A percentile compares a stretch with the other conserved stretches of the same genome.
Evolutionary conservation across 345 rosid genomes (phyloP).

Genomic region (Arabidopsis arenosa): DNA sequence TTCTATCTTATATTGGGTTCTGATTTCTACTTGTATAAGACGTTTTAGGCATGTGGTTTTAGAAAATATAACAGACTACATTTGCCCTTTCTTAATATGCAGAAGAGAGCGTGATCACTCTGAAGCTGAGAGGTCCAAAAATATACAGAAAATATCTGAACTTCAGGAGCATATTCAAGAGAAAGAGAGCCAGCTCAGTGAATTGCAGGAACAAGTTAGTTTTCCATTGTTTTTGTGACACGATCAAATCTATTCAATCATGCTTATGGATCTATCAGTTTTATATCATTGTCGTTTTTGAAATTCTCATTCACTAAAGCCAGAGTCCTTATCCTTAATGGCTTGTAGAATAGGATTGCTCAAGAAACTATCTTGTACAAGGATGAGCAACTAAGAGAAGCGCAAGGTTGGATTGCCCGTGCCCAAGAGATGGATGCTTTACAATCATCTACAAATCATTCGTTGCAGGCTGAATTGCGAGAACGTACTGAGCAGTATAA

Average conservation of each 20-base stretch:
- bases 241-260: conserved; percentile 3
- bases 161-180: conserved; percentile 93
- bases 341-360: conserved; percentile 82
- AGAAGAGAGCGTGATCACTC: conserved; percentile 99
- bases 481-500: conserved; percentile 88
- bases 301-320: conserved; percentile 1
- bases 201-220: conserved; percentile 91
- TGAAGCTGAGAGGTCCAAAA: conserved; percentile 92
- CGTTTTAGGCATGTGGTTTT: neutral
- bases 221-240: conserved; percentile 7
- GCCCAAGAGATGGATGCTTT: conserved; percentile 89
- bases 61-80: neutral
- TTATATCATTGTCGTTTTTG: conserved; percentile 2
- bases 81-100: conserved; percentile 38
- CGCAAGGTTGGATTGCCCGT: conserved; percentile 80
- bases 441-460: conserved; percentile 74
- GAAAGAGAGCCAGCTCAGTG: conserved; percentile 81
- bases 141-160: conserved; percentile 75
- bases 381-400: conserved; percentile 88
- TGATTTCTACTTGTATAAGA: neutral
- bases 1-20: neutral
- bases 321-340: conserved; percentile 33
- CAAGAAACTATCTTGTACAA: conserved; percentile 81
- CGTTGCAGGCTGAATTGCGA: conserved; percentile 78
- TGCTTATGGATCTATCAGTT: conserved; percentile 20